A percentile compares a stretch with the other conserved stretches of the same genome.
Evolutionary conservation across 2,329 filamentous ascomycete genomes (phyloP).

Genomic region (Colletotrichum plurivorum): DNA sequence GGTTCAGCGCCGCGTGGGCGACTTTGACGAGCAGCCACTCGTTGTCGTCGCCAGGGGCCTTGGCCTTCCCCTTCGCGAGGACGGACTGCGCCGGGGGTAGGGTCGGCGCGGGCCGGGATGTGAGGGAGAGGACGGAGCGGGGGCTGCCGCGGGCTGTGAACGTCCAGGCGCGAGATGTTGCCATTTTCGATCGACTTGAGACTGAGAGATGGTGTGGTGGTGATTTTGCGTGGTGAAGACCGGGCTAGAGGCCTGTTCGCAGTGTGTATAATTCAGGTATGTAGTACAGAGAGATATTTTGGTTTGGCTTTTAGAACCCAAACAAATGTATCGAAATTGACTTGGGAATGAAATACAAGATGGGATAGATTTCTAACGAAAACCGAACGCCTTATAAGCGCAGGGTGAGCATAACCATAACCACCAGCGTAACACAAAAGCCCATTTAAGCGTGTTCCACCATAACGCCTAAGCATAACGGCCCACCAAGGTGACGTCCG

Average conservation of each 20-base stretch:
- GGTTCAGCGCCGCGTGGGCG: constrained; percentile 61
- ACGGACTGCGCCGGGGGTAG: constrained; percentile 47
- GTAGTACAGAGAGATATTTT: too few relatives aligned
- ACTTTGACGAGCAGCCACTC: constrained; percentile 57
- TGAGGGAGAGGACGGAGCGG: constrained; percentile 46
- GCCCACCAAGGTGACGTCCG: not conserved
- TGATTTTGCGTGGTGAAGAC: not conserved
- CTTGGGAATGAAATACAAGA: too few relatives aligned
- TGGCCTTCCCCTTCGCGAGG: constrained; percentile 46
- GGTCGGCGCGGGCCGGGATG: constrained; percentile 42
- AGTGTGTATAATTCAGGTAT: too few relatives aligned
- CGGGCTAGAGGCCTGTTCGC: not conserved
- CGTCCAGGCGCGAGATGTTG: constrained; percentile 46
- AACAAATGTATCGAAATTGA: too few relatives aligned
- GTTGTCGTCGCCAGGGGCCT: constrained; percentile 37
- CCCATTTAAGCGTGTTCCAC: not conserved
- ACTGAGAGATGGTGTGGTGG: not conserved
- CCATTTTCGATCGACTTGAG: constrained; percentile 1
- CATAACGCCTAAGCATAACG: constrained; percentile 18
- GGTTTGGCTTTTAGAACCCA: too few relatives aligned
- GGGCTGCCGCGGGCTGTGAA: constrained; percentile 48
- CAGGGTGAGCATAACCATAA: not conserved
- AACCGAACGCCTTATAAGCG: too few relatives aligned
- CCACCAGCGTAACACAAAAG: not conserved
- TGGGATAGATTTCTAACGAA: too few relatives aligned